Percentiles rank a stretch among this genome's conserved stretches.
These are phyloP conservation scores for Claviceps paspali DNA, from an alignment of 2,329 filamentous ascomycete species.

Conservation along the genomic window DNA sequence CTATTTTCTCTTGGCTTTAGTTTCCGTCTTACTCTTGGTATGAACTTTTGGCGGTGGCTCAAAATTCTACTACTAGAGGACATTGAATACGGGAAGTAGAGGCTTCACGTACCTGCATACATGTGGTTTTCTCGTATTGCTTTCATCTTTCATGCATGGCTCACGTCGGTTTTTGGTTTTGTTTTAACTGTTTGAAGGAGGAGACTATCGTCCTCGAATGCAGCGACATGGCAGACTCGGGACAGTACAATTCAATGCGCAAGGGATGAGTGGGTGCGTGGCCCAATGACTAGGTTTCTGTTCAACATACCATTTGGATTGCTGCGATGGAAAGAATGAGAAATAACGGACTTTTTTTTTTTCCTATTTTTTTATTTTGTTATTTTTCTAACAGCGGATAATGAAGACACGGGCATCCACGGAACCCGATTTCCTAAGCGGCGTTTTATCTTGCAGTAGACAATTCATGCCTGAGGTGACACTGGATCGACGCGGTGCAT, in stretches of 20 bases:
- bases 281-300: too few relatives aligned
- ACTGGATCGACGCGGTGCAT: too few relatives aligned
- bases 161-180: not conserved
- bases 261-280: too few relatives aligned
- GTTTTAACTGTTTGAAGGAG: not conserved
- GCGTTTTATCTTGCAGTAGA: not conserved
- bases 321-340: not conserved
- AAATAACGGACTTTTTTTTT: not conserved
- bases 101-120: not conserved
- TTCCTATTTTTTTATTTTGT: not conserved
- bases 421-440: not conserved
- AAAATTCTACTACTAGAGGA: not conserved
- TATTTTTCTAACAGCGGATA: not conserved
- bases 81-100: not conserved
- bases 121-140: not conserved
- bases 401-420: not conserved
- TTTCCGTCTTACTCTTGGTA: not conserved
- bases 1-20: not conserved
- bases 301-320: too few relatives aligned
- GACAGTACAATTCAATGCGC: not conserved
- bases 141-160: not conserved
- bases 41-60: not conserved
- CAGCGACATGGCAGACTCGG: not conserved
- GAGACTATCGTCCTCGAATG: not conserved
- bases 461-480: too few relatives aligned